Conservation (phyloP, 2,329 filamentous ascomycete genomes). For the Beauveria pseudobassiana region DNA sequence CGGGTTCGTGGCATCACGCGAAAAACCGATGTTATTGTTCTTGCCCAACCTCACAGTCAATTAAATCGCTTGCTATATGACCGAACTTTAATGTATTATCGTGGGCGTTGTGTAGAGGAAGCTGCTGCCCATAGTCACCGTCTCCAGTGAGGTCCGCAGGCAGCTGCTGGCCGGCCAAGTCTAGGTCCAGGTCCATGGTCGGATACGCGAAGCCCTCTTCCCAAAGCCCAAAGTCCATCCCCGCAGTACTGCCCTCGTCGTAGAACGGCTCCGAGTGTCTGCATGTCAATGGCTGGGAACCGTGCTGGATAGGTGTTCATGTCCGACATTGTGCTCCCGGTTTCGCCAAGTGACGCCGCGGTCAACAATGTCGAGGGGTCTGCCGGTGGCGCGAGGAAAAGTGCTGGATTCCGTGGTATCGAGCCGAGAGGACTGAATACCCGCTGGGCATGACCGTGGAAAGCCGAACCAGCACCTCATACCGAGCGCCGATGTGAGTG, state of each 20-base stretch:
- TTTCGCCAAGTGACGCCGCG: not conserved
- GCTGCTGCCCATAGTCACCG: not conserved
- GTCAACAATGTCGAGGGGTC: not conserved
- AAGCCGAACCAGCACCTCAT: slow-evolving; percentile 25
- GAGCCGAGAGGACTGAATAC: not conserved
- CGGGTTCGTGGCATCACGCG: no score
- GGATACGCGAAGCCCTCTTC: slow-evolving; percentile 31
- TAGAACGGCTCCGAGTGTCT: slow-evolving; percentile 22
- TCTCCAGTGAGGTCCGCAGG: not conserved
- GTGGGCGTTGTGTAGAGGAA: not conserved
- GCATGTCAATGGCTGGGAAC: slow-evolving; percentile 23
- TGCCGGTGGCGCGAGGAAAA: not conserved
- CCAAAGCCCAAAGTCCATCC: slow-evolving; percentile 29
- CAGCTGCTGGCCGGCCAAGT: slow-evolving; percentile 22
- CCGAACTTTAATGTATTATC: not conserved
- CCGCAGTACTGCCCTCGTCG: slow-evolving; percentile 20
- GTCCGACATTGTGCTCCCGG: not conserved
- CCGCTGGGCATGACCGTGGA: slow-evolving; percentile 18
- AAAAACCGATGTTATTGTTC: no score
- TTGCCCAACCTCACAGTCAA: no score
- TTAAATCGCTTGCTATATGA: no score
- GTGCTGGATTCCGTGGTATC: not conserved
- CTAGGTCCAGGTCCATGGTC: slow-evolving; percentile 24
- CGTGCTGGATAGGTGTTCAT: slow-evolving; percentile 11
- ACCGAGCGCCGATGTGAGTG: slow-evolving; percentile 34